A percentile compares a stretch with the other conserved stretches of the same genome.
Conservation (phyloP, 2,329 filamentous ascomycete genomes). For the Huntiella abstrusa region DNA sequence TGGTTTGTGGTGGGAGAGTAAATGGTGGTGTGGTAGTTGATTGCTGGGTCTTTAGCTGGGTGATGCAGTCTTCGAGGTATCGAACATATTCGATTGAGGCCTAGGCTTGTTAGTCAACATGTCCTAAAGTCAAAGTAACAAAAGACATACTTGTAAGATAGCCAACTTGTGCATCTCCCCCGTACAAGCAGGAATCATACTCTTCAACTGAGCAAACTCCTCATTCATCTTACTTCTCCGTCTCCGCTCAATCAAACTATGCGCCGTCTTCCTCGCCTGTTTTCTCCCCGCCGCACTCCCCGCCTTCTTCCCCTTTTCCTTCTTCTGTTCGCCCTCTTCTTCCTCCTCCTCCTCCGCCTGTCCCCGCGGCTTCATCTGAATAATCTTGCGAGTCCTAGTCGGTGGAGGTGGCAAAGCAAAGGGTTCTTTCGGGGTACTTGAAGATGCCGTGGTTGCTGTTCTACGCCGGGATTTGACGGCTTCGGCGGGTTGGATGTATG, state of each 20-base stretch:
- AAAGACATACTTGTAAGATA: slow-evolving; percentile 58
- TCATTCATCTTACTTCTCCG: slow-evolving; percentile 97
- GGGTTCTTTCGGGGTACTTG: slow-evolving; percentile 31
- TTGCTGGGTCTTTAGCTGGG: slow-evolving; percentile 50
- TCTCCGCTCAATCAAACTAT: slow-evolving; percentile 81
- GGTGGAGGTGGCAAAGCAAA: slow-evolving; percentile 83
- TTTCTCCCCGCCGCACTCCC: slow-evolving; percentile 71
- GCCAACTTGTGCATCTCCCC: slow-evolving; percentile 97
- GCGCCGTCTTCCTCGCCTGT: slow-evolving; percentile 87
- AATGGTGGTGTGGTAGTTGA: slow-evolving; percentile 14
- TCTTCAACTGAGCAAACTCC: slow-evolving; percentile 82
- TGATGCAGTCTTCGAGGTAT: slow-evolving; percentile 78
- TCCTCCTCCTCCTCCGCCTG: slow-evolving; percentile 21
- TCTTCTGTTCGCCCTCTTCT: slow-evolving; percentile 11
- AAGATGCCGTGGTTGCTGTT: slow-evolving; percentile 25
- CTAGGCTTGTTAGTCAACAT: slow-evolving; percentile 25
- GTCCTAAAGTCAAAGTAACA: not conserved
- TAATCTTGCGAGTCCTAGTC: slow-evolving; percentile 84
- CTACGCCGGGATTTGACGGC: slow-evolving; percentile 35
- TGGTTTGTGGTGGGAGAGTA: not conserved
- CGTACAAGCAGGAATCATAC: slow-evolving; percentile 89
- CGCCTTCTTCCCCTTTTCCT: slow-evolving; percentile 8
- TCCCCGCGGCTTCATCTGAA: slow-evolving; percentile 72
- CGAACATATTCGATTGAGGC: slow-evolving; percentile 92
- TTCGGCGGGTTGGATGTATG: slow-evolving; percentile 27